These are phyloP conservation scores for Kernera saxatilis DNA, from an alignment of 345 rosid species.

Conservation along the genomic window DNA sequence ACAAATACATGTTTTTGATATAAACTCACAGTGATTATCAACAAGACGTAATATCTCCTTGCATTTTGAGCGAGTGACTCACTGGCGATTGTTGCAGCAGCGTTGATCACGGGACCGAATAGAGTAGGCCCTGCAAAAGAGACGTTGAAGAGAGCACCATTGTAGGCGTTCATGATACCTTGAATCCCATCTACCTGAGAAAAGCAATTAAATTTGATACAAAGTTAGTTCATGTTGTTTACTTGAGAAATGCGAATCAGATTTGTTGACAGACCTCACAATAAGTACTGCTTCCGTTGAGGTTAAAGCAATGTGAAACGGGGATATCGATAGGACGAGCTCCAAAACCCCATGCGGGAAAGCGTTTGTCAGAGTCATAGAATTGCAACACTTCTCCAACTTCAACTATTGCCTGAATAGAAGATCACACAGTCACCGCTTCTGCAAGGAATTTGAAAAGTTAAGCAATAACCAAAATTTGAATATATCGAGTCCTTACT, in stretches of 20 bases:
- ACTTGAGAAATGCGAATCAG: background rate
- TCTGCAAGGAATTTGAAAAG: background rate
- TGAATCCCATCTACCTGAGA: constrained; percentile 83
- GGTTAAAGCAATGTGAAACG: constrained; percentile 90
- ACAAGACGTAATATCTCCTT: constrained; percentile 64
- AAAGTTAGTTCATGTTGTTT: background rate
- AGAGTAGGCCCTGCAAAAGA: constrained; percentile 99
- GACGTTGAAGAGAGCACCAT: constrained; percentile 77
- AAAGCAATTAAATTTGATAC: background rate
- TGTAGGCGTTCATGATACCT: constrained; percentile 80
- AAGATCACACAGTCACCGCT: background rate
- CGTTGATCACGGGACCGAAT: constrained; percentile 81
- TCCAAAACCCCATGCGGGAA: constrained; percentile 98
- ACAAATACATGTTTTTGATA: too few species aligned
- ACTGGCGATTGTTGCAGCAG: constrained; percentile 68
- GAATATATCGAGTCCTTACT: constrained; percentile 31
- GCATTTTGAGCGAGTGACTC: constrained; percentile 55
- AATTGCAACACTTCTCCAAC: constrained; percentile 90
- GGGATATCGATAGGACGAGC: constrained; percentile 98
- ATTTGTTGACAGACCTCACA: constrained; percentile 50
- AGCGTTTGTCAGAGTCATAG: constrained; percentile 74
- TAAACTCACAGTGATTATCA: constrained; percentile 80
- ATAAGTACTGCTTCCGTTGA: constrained; percentile 79
- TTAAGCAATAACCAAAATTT: background rate
- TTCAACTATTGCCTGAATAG: constrained; percentile 66